Conservation (phyloP, 2,329 filamentous ascomycete genomes). For the Pseudocercospora pini-densiflorae region DNA sequence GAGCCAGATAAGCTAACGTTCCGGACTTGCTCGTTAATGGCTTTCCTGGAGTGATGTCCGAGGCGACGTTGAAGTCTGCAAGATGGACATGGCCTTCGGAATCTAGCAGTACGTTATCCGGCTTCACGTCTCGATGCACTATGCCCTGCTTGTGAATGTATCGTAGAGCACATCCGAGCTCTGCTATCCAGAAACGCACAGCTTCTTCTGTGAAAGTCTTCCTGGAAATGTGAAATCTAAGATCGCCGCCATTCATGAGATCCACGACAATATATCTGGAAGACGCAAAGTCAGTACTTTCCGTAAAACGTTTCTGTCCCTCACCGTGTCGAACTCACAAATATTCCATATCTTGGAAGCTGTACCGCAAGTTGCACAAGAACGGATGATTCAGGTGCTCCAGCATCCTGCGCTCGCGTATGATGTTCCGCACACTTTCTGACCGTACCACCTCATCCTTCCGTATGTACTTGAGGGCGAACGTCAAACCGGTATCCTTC, state of each 20-base stretch:
- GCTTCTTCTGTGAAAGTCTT: constrained; percentile 99
- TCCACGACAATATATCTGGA: constrained; percentile 88
- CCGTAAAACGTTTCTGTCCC: neutral
- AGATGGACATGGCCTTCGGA: constrained; percentile 93
- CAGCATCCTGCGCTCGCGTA: constrained; percentile 95
- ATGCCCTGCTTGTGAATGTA: constrained; percentile 88
- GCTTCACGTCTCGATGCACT: constrained; percentile 89
- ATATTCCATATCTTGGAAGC: constrained; percentile 99
- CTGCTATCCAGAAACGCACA: constrained; percentile 94
- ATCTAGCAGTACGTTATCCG: constrained; percentile 87
- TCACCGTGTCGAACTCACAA: constrained; percentile 65
- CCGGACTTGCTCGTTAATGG: constrained; percentile 93
- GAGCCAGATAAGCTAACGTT: constrained; percentile 91
- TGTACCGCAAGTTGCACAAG: constrained; percentile 97
- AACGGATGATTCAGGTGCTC: constrained; percentile 98
- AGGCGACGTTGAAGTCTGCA: constrained; percentile 98
- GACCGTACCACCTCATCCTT: constrained; percentile 99
- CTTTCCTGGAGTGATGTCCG: constrained; percentile 83
- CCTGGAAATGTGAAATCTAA: constrained; percentile 95
- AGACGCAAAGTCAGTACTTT: constrained; percentile 33
- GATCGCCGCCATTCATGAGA: constrained; percentile 95
- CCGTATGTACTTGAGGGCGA: constrained; percentile 96
- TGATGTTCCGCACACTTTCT: constrained; percentile 97
- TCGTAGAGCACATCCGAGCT: constrained; percentile 86
- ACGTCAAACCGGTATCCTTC: constrained; percentile 91